Base-by-base conservation (phyloP, 495 filamentous ascomycete species). In the Lophiotrema nucula region DNA sequence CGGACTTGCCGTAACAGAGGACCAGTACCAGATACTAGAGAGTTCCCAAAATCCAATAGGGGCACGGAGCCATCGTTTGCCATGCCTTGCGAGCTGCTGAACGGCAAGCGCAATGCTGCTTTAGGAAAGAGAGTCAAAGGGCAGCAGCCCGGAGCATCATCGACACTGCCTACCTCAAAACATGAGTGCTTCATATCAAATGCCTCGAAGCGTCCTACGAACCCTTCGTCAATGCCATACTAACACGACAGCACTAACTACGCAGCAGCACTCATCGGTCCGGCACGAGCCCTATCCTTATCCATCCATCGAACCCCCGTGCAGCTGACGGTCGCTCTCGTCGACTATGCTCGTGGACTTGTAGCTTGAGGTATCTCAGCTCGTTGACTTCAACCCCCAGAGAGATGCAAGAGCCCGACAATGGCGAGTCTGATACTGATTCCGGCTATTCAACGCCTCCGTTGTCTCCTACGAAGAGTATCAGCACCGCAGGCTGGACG, bases 281-380 rank as follows among this genome's bases (percentile, higher is more conserved):
- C 5, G 10, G 38, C 10, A 41, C 43, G 39, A 25, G 44, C 59
- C 44, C 51, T n/a, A 38, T 41, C 25, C 37, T 10, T 46, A 24
- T 46, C 43, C 45, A 19, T 41, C 45, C 16, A 13, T 18, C 39
- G 39, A 43, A 42, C 5, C 28, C 33, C n/a, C 16, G 56, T 60
- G 55, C 50, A 22, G 56, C 44, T 56, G 51, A 43, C 61, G 24
- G 45, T 59, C 61, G 50, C 62, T 60, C 62, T 56, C 45, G 28
- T 50, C 24, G 51, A 55, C 41, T 42, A 60, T 60, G 57, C 4
- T 50, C 24, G 35, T 28, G 28, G 53, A 27, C 12, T 46, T 16
- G 46, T 52, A 56, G 22, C 55, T 54, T 41, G 27, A 23, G 41
- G 18, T 6, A 6, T 11, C 19, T 35, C 47, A 51, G 13, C 42